Evolutionary conservation across 2,329 filamentous ascomycete species (phyloP).

Genomic region (Ophiostoma pallidulum): DNA sequence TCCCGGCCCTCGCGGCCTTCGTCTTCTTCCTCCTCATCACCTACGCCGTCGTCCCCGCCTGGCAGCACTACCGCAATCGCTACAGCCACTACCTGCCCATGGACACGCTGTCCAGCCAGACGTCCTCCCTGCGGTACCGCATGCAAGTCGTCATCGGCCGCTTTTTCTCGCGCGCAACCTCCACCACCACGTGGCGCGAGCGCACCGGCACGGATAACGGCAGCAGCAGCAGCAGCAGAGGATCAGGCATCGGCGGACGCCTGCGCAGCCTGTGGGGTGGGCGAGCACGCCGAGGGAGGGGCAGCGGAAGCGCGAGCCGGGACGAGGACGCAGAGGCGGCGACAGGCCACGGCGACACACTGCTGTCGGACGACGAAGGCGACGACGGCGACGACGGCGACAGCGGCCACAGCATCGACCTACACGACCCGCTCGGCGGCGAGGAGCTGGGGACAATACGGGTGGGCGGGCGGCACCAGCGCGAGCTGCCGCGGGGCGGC

Average conservation of each 20-base stretch:
- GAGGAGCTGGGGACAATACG: conserved; percentile 57
- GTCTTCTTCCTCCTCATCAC: conserved; percentile 57
- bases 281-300: background rate
- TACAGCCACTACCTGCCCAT: conserved; percentile 68
- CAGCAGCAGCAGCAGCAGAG: too few relatives aligned
- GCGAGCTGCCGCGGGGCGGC: conserved; percentile 25
- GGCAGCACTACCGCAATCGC: conserved; percentile 59
- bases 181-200: conserved; percentile 39
- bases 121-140: conserved; percentile 43
- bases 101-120: conserved; percentile 50
- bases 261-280: conserved; percentile 13
- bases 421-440: conserved; percentile 31
- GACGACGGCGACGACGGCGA: too few relatives aligned
- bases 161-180: conserved; percentile 24
- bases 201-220: conserved; percentile 29
- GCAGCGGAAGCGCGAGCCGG: background rate
- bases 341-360: conserved; percentile 32
- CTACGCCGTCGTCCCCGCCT: conserved; percentile 57
- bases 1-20: conserved; percentile 63
- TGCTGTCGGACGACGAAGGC: conserved; percentile 30
- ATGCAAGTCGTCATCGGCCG: conserved; percentile 33
- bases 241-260: conserved; percentile 19
- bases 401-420: too few relatives aligned
- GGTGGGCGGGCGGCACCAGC: conserved; percentile 26
- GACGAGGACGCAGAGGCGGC: conserved; percentile 10